A percentile compares a stretch with the other conserved stretches of the same genome.
Conservation (phyloP, 2,329 filamentous ascomycete species). For the Neofusicoccum sp. region DNA sequence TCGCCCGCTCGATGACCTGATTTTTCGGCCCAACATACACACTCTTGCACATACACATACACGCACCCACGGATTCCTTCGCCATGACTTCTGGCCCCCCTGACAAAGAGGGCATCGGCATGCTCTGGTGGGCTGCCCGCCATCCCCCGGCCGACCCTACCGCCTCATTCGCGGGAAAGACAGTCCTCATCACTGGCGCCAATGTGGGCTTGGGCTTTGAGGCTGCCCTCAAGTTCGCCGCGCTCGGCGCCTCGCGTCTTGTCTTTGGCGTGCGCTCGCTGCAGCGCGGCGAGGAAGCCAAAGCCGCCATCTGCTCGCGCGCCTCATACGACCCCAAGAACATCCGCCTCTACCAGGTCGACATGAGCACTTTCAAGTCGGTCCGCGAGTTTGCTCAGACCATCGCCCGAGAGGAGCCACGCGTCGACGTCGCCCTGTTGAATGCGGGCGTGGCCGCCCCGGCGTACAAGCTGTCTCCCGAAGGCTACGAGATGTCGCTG, state of each 20-base stretch:
- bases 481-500: conserved; percentile 33
- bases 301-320: conserved; percentile 42
- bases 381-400: conserved; percentile 34
- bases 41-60: too few species aligned
- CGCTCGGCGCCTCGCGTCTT: conserved; percentile 40
- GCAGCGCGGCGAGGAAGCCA: conserved; percentile 36
- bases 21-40: too few species aligned
- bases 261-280: conserved; percentile 45
- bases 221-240: conserved; percentile 43
- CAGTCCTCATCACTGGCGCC: conserved; percentile 48
- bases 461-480: conserved; percentile 23
- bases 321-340: conserved; percentile 35
- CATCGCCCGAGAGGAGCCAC: conserved; percentile 25
- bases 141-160: conserved; percentile 22
- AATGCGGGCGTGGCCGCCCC: conserved; percentile 38
- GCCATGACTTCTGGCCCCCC: too few species aligned
- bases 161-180: conserved; percentile 33
- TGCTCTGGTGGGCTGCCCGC: neutral
- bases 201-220: conserved; percentile 50
- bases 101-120: too few species aligned
- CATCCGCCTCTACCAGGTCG: conserved; percentile 47
- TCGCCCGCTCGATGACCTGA: too few species aligned
- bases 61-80: too few species aligned
- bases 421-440: conserved; percentile 37
- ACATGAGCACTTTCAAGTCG: conserved; percentile 41